Conservation (phyloP, 306 rosid species). For the Cicer chorassanicum region DNA sequence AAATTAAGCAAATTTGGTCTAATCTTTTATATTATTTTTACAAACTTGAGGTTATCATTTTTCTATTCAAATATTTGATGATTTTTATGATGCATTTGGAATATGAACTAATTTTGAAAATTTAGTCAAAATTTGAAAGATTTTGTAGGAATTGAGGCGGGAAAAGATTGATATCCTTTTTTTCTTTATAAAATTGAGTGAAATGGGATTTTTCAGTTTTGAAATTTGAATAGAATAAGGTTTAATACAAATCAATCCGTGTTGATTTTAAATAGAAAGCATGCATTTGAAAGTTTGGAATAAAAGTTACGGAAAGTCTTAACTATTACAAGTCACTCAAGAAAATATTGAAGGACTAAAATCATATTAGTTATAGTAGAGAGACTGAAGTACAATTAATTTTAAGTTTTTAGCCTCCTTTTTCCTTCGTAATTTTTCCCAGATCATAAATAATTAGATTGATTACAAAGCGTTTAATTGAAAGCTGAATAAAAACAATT, state of each 20-base stretch:
- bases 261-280: not conserved
- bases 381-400: not conserved
- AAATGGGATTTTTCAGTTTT: not conserved
- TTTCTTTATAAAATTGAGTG: too few relatives aligned
- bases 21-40: too few relatives aligned
- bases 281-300: not conserved
- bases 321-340: not conserved
- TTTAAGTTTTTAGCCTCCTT: slow-evolving; percentile 5
- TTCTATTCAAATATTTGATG: not conserved
- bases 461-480: not conserved
- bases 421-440: slow-evolving; percentile 4
- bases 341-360: not conserved
- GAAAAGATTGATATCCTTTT: not conserved
- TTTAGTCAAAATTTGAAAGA: not conserved
- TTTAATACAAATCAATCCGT: not conserved
- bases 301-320: not conserved
- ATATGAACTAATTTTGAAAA: too few relatives aligned
- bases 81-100: not conserved
- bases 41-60: not conserved
- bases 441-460: slow-evolving; percentile 13
- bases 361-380: not conserved
- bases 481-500: slow-evolving; percentile 27
- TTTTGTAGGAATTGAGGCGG: not conserved
- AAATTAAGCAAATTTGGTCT: not conserved
- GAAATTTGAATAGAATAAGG: too few relatives aligned